Percentiles rank a stretch among this genome's conserved stretches.
These are phyloP conservation scores for Fusarium sp. DNA, from an alignment of 2,329 filamentous ascomycete genomes.

Conservation along the genomic window DNA sequence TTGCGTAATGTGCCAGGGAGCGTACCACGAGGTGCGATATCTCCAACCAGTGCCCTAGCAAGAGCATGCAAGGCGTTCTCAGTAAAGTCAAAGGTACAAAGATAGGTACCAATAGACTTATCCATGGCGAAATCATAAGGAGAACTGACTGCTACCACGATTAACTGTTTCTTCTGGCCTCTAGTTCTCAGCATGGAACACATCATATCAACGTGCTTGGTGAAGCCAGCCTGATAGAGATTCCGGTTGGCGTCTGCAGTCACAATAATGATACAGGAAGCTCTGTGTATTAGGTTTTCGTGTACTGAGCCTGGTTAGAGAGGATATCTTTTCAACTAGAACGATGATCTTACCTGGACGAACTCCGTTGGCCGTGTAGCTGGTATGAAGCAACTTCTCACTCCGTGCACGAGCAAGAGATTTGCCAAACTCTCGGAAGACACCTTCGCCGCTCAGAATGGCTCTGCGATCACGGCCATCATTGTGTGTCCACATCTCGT, in stretches of 20 bases:
- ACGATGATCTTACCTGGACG: constrained; percentile 69
- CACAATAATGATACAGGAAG: constrained; percentile 88
- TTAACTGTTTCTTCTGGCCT: constrained; percentile 87
- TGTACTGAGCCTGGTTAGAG: constrained; percentile 68
- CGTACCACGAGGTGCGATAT: constrained; percentile 70
- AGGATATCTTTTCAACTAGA: too few species aligned
- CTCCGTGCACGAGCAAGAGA: constrained; percentile 88
- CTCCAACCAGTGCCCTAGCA: constrained; percentile 86
- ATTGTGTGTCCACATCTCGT: constrained; percentile 71
- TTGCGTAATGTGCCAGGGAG: constrained; percentile 83
- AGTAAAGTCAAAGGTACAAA: constrained; percentile 97
- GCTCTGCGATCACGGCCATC: constrained; percentile 65
- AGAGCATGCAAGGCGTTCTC: constrained; percentile 89
- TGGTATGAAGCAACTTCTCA: constrained; percentile 90
- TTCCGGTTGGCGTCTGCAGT: constrained; percentile 96
- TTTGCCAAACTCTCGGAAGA: constrained; percentile 90
- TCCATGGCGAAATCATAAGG: constrained; percentile 98
- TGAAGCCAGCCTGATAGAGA: constrained; percentile 92
- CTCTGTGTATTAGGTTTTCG: constrained; percentile 90
- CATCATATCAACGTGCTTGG: constrained; percentile 96
- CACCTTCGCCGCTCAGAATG: constrained; percentile 91
- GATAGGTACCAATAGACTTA: constrained; percentile 87
- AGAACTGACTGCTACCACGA: constrained; percentile 93
- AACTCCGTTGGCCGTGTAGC: constrained; percentile 93
- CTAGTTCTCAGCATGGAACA: constrained; percentile 84